Evolutionary conservation across 108 stramenopile species (phyloP).

Genomic region (Pseudonitzschia pungens): DNA sequence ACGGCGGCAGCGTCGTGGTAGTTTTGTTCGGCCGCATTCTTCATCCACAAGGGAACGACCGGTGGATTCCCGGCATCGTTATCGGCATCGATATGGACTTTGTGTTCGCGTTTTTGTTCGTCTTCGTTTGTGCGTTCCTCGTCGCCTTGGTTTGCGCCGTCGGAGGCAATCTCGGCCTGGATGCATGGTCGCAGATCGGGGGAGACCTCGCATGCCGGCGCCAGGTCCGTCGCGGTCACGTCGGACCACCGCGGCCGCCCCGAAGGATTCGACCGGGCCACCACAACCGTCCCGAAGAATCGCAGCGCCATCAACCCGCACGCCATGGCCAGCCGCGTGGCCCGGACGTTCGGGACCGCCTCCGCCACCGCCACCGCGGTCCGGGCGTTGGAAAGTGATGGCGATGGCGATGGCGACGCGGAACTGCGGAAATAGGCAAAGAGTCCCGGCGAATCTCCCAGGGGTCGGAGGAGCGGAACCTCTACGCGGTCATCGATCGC

Average conservation of each 20-base stretch:
- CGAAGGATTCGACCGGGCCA: constrained; percentile 39
- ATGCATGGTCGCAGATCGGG: constrained; percentile 60
- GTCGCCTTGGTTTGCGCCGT: not conserved
- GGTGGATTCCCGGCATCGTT: not conserved
- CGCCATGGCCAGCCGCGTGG: constrained; percentile 81
- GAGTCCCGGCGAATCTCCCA: constrained; percentile 30
- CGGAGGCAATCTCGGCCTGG: not conserved
- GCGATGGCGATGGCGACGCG: not conserved
- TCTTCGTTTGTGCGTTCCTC: not conserved
- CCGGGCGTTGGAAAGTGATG: too few relatives aligned
- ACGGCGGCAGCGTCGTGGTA: constrained; percentile 71
- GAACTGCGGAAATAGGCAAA: constrained; percentile 23
- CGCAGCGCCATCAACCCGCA: constrained; percentile 64
- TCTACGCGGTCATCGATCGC: constrained; percentile 18
- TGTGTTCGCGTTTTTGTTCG: too few relatives aligned
- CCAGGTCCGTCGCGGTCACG: constrained; percentile 27
- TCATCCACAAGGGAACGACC: constrained; percentile 55
- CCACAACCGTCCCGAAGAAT: constrained; percentile 55
- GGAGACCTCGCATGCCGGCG: constrained; percentile 34
- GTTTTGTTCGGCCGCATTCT: constrained; percentile 64
- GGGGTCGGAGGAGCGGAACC: constrained; percentile 33
- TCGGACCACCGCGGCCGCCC: constrained; percentile 29
- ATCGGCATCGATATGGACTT: not conserved
- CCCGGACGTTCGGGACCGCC: constrained; percentile 56
- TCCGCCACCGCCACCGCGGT: not conserved